Conservation (phyloP, 345 rosid genomes). For the thale cress (Arabidopsis thaliana) region DNA sequence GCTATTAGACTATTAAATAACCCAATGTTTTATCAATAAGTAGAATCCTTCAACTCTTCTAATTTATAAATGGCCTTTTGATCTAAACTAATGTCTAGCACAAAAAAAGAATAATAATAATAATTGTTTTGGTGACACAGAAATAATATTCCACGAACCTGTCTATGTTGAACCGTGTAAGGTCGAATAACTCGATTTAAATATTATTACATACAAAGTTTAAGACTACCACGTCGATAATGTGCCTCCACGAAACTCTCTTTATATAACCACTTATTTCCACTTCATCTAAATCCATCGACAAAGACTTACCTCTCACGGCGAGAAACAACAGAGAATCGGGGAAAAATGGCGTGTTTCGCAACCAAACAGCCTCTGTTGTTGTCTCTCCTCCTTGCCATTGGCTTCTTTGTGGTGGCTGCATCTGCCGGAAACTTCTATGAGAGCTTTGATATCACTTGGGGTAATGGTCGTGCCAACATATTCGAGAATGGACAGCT, state of each 20-base stretch:
- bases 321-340: constrained; percentile 29
- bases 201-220: constrained; percentile 33
- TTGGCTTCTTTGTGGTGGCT: constrained; percentile 40
- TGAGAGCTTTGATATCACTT: constrained; percentile 49
- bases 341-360: constrained; percentile 16
- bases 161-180: constrained; percentile 35
- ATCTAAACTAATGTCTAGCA: background rate
- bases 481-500: constrained; percentile 51
- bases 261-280: constrained; percentile 18
- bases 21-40: background rate
- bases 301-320: constrained; percentile 25
- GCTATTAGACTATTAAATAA: constrained; percentile 10
- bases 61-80: background rate
- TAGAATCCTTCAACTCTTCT: constrained; percentile 1
- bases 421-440: constrained; percentile 48
- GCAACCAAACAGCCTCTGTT: constrained; percentile 34
- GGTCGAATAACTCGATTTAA: constrained; percentile 25
- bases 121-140: background rate
- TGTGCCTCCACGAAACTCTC: constrained; percentile 48
- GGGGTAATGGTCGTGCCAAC: constrained; percentile 55
- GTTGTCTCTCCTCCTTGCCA: constrained; percentile 24
- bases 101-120: background rate
- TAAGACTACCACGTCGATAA: constrained; percentile 44
- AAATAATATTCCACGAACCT: constrained; percentile 12
- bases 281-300: constrained; percentile 14